Evolutionary conservation across 2,329 filamentous ascomycete genomes (phyloP).

Genomic region (Septoria petroselini): DNA sequence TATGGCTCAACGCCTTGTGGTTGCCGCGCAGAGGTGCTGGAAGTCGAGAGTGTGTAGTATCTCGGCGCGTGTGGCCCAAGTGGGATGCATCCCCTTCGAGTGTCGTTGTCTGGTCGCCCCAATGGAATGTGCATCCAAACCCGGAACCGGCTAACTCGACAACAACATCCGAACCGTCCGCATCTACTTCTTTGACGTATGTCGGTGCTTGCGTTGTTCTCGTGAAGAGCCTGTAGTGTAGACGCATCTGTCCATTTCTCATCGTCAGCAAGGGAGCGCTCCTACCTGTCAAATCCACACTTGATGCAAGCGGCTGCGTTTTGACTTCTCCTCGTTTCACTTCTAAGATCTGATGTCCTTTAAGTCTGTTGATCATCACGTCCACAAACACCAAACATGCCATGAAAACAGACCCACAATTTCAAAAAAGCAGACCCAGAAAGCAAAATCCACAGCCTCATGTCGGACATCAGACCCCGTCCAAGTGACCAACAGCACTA

Average conservation of each 20-base stretch:
- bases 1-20: neutral
- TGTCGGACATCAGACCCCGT: conserved; percentile 8
- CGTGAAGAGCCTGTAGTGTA: too few relatives aligned
- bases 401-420: neutral
- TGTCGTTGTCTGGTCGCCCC: conserved; percentile 7
- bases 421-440: neutral
- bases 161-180: conserved; percentile 4
- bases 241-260: too few relatives aligned
- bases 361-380: conserved; percentile 21
- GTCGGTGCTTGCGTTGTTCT: too few relatives aligned
- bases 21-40: neutral
- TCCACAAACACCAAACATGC: conserved; percentile 4
- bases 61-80: conserved; percentile 34
- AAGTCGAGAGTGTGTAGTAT: neutral
- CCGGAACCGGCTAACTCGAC: conserved; percentile 7
- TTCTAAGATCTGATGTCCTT: conserved; percentile 15
- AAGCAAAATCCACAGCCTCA: conserved; percentile 8
- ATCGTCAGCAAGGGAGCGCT: too few relatives aligned
- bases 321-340: conserved; percentile 3
- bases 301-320: conserved; percentile 4
- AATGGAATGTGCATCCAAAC: conserved; percentile 13
- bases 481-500: conserved; percentile 5
- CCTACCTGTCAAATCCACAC: neutral
- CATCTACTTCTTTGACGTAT: too few relatives aligned
- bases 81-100: conserved; percentile 10